phyloP scores from a whole-genome alignment of 257 asterid genomes.

The Nicotiana benthamiana region DNA sequence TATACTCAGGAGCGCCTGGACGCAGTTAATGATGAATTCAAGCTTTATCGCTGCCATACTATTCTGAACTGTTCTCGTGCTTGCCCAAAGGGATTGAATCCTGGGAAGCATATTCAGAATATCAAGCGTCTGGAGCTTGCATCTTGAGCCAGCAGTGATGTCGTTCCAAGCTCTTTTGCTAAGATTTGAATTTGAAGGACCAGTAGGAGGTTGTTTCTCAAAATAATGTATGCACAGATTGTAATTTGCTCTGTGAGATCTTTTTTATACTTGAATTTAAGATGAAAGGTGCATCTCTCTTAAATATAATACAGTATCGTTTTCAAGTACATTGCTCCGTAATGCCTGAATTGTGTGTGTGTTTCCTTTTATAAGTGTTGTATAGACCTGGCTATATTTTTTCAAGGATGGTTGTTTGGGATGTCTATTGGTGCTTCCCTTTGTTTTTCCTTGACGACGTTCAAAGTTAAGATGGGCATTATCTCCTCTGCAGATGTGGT shows the following conservation, averaged over 20 bases:
- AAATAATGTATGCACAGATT: slow-evolving; percentile 16
- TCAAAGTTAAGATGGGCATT: background rate
- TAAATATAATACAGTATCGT: slow-evolving; percentile 9
- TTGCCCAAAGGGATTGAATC: slow-evolving; percentile 94
- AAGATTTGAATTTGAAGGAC: slow-evolving; percentile 18
- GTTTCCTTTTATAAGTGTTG: background rate
- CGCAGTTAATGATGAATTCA: slow-evolving; percentile 73
- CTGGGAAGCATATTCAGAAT: slow-evolving; percentile 84
- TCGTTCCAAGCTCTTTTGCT: slow-evolving; percentile 7
- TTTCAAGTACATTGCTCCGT: background rate
- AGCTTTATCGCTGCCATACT: slow-evolving; percentile 90
- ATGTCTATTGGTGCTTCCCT: background rate
- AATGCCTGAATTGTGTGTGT: background rate
- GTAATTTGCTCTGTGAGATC: slow-evolving; percentile 10
- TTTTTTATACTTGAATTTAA: slow-evolving; percentile 1
- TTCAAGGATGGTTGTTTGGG: background rate
- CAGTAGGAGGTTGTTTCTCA: slow-evolving; percentile 6
- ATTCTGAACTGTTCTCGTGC: slow-evolving; percentile 91
- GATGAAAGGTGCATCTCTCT: background rate
- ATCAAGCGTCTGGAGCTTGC: slow-evolving; percentile 72
- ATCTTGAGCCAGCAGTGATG: background rate
- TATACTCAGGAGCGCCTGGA: slow-evolving; percentile 84
- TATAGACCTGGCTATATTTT: background rate
- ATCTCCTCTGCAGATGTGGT: background rate
- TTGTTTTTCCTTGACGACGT: background rate